These are phyloP conservation scores for Durio zibethinus DNA, from an alignment of 345 rosid genomes.

Conservation along the genomic window DNA sequence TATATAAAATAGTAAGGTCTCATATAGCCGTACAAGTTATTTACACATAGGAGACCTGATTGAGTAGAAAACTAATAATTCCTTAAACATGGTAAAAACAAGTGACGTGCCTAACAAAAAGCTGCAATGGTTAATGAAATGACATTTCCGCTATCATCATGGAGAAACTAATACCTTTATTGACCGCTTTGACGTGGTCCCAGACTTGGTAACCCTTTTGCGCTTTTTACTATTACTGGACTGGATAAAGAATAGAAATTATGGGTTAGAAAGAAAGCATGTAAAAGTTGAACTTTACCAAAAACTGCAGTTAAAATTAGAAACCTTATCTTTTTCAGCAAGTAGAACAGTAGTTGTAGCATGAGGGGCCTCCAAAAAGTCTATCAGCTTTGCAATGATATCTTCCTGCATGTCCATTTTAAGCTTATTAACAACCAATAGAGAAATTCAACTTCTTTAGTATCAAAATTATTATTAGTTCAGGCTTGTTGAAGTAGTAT, in stretches of 20 bases:
- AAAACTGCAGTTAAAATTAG: not conserved
- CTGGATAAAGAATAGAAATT: slow-evolving; percentile 32
- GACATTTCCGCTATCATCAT: not conserved
- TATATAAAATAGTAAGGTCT: not conserved
- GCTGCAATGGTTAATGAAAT: not conserved
- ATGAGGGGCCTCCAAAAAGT: slow-evolving; percentile 80
- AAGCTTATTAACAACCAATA: slow-evolving; percentile 13
- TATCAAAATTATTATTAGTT: not conserved
- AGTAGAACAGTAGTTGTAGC: slow-evolving; percentile 57
- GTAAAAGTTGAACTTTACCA: not conserved
- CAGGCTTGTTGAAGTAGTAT: not conserved
- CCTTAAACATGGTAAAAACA: not conserved
- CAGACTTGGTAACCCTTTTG: slow-evolving; percentile 54
- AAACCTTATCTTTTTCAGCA: slow-evolving; percentile 74
- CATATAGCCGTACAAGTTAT: not conserved
- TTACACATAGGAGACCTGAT: not conserved
- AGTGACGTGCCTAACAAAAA: not conserved
- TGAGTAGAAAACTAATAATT: not conserved
- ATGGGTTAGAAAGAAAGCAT: not conserved
- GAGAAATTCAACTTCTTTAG: slow-evolving; percentile 6
- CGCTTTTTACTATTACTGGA: slow-evolving; percentile 71
- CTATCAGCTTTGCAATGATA: slow-evolving; percentile 56
- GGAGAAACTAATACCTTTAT: slow-evolving; percentile 50
- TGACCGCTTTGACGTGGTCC: slow-evolving; percentile 49
- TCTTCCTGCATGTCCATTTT: slow-evolving; percentile 65